Evolutionary conservation across 306 rosid species (phyloP).

Genomic region (Vicia faba): DNA sequence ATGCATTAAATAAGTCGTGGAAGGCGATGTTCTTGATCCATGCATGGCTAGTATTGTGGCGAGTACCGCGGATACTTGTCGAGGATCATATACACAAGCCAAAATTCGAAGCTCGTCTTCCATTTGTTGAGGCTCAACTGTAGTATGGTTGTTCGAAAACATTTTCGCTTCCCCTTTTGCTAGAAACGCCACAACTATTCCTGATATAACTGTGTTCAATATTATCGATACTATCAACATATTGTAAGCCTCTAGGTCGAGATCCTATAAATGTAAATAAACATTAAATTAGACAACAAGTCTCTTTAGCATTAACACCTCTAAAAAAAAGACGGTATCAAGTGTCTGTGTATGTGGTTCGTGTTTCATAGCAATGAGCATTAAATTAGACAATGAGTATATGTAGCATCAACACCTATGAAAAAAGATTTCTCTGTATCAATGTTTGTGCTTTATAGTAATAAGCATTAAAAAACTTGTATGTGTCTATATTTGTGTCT

Average conservation of each 20-base stretch:
- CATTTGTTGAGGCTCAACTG: conserved; percentile 48
- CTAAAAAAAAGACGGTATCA: too few relatives aligned
- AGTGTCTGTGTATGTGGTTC: too few relatives aligned
- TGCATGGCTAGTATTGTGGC: conserved; percentile 57
- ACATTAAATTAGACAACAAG: too few relatives aligned
- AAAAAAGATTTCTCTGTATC: too few relatives aligned
- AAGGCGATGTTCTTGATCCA: conserved; percentile 53
- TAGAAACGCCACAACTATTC: conserved; percentile 69
- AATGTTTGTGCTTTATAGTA: too few relatives aligned
- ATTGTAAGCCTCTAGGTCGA: conserved; percentile 60
- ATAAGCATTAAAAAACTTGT: too few relatives aligned
- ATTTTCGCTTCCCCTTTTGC: conserved; percentile 60
- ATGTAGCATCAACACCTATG: too few relatives aligned
- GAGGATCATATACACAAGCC: conserved; percentile 81
- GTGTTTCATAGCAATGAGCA: too few relatives aligned
- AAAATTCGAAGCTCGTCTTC: conserved; percentile 63
- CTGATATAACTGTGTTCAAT: conserved; percentile 77
- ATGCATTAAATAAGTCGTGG: conserved; percentile 60
- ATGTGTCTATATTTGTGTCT: too few relatives aligned
- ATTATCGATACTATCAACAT: conserved; percentile 63
- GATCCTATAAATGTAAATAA: conserved; percentile 47
- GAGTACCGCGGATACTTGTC: conserved; percentile 62
- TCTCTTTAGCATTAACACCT: too few relatives aligned
- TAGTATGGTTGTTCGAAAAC: conserved; percentile 56
- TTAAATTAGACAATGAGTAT: too few relatives aligned